phyloP scores from a whole-genome alignment of 73 alveolate genomes.

The Paraurostyla sp. region DNA sequence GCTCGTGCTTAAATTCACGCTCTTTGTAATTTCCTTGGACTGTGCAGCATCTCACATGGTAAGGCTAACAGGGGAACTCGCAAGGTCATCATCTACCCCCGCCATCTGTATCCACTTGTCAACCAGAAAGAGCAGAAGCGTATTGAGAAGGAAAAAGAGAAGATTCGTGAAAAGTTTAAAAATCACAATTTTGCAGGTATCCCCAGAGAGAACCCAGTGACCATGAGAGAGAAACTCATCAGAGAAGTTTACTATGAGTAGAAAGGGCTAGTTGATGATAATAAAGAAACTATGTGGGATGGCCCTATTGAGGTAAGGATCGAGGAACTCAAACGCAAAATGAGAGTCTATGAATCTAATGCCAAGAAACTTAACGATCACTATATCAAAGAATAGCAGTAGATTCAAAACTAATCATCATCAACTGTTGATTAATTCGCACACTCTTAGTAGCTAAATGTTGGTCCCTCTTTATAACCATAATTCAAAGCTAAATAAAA shows the following conservation, averaged over 20 bases:
- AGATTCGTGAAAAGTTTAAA: constrained; percentile 28
- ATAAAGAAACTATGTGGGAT: not conserved
- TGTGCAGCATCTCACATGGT: constrained; percentile 19
- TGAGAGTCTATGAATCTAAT: constrained; percentile 15
- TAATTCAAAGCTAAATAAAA: not conserved
- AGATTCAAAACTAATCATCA: not conserved
- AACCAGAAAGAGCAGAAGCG: constrained; percentile 2
- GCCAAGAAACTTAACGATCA: not conserved
- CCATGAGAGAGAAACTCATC: constrained; percentile 42
- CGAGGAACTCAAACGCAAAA: not conserved
- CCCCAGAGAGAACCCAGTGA: constrained; percentile 47
- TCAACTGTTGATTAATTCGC: not conserved
- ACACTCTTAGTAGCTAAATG: no score
- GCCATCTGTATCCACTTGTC: not conserved
- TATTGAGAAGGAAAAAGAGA: constrained; percentile 35
- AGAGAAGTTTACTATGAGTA: constrained; percentile 37
- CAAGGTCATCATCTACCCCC: constrained; percentile 19
- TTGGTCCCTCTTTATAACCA: no score
- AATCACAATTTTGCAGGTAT: not conserved
- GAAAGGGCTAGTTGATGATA: constrained; percentile 21
- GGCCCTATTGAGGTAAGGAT: constrained; percentile 31
- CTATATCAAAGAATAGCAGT: not conserved
- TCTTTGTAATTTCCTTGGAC: constrained; percentile 9
- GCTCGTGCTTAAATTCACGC: constrained; percentile 17
- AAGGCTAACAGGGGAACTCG: constrained; percentile 2